Evolutionary conservation across 116 monocot genomes (phyloP).

Genomic region (Thalassia testudinum): DNA sequence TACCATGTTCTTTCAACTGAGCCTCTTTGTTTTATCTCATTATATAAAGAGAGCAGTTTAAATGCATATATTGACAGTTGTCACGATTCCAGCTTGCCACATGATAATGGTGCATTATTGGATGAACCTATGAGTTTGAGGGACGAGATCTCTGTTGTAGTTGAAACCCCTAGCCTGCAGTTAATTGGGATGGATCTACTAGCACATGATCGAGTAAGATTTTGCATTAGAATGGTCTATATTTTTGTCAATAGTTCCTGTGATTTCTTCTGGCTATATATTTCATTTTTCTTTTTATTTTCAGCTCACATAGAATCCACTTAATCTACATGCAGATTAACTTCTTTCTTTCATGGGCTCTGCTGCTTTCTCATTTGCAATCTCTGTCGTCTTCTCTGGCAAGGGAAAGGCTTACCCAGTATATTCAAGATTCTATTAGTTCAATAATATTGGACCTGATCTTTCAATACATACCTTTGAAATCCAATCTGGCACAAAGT

Average conservation of each 20-base stretch:
- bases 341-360: slow-evolving; percentile 71
- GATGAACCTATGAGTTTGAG: slow-evolving; percentile 40
- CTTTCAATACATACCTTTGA: slow-evolving; percentile 90
- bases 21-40: slow-evolving; percentile 35
- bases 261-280: too few relatives aligned
- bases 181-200: slow-evolving; percentile 48
- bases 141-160: slow-evolving; percentile 63
- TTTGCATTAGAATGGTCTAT: background rate
- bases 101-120: slow-evolving; percentile 19
- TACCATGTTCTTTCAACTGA: slow-evolving; percentile 55
- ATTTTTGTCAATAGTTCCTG: too few relatives aligned
- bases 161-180: slow-evolving; percentile 36
- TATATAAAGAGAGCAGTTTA: slow-evolving; percentile 32
- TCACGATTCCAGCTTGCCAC: slow-evolving; percentile 5
- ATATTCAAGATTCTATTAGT: slow-evolving; percentile 69
- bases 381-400: slow-evolving; percentile 52
- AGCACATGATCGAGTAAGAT: slow-evolving; percentile 47
- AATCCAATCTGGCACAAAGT: slow-evolving; percentile 11
- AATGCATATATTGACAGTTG: slow-evolving; percentile 9
- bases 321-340: slow-evolving; percentile 35
- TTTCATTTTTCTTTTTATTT: too few relatives aligned
- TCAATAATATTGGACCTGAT: slow-evolving; percentile 56
- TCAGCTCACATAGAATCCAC: too few relatives aligned
- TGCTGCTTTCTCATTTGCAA: slow-evolving; percentile 63
- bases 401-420: slow-evolving; percentile 47